Evolutionary conservation across 2,329 filamentous ascomycete genomes (phyloP).

Genomic region (Colletotrichum coccodes): DNA sequence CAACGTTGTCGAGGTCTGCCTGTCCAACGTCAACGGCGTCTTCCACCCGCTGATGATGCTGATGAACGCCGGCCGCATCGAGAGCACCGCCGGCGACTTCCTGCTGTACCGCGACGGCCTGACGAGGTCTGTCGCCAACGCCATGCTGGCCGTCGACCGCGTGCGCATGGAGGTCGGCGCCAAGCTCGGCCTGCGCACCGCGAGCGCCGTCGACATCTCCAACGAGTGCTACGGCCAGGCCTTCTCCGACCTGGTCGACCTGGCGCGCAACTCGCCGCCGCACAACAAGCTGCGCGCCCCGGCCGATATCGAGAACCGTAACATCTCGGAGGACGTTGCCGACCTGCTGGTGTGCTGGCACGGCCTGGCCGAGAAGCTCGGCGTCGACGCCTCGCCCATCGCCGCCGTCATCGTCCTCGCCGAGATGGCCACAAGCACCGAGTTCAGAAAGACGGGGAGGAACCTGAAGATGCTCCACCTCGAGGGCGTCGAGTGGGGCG

Average conservation of each 20-base stretch:
- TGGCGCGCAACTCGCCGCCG: conserved; percentile 12
- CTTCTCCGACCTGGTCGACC: conserved; percentile 15
- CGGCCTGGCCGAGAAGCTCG: conserved; percentile 7
- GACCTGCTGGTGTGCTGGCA: conserved; percentile 16
- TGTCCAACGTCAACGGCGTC: conserved; percentile 23
- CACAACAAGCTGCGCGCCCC: conserved; percentile 20
- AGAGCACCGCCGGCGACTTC: conserved; percentile 5
- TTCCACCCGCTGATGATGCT: conserved; percentile 23
- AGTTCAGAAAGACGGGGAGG: conserved; percentile 3
- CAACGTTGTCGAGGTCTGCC: conserved; percentile 19
- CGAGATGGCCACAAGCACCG: conserved; percentile 9
- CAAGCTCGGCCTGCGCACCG: conserved; percentile 1
- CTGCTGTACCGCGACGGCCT: conserved; percentile 17
- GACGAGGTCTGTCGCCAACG: conserved; percentile 13
- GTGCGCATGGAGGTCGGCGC: conserved; percentile 11
- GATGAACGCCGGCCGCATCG: conserved; percentile 23
- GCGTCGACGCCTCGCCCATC: conserved; percentile 17
- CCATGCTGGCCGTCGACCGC: conserved; percentile 11
- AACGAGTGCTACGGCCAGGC: conserved; percentile 16
- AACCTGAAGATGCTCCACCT: conserved; percentile 7
- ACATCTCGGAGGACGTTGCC: conserved; percentile 13
- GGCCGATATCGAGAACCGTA: conserved; percentile 9
- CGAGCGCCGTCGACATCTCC: conserved; percentile 16
- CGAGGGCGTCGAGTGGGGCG: neutral
- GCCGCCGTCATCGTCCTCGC: conserved; percentile 15